phyloP scores from a whole-genome alignment of 176 grass and related monocot species.

The Raddia distichophylla region DNA sequence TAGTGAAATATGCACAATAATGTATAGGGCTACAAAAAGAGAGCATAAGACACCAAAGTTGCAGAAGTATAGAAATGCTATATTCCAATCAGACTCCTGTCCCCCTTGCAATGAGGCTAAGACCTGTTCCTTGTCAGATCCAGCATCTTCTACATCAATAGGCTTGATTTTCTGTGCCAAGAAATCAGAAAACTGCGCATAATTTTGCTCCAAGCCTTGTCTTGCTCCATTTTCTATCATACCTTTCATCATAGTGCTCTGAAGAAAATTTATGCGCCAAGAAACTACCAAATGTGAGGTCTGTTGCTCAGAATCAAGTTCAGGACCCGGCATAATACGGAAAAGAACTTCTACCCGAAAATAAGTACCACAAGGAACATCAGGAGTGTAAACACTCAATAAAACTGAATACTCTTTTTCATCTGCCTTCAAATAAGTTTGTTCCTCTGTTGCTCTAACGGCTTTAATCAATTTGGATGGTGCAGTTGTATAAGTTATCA shows the following conservation, averaged over 20 bases:
- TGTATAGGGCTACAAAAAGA: conserved; percentile 64
- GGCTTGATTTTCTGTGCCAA: conserved; percentile 71
- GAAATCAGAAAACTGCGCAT: conserved; percentile 68
- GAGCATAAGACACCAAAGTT: conserved; percentile 80
- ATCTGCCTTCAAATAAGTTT: conserved; percentile 86
- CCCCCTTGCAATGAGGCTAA: conserved; percentile 60
- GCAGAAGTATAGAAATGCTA: conserved; percentile 74
- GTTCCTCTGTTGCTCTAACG: conserved; percentile 86
- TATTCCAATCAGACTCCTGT: conserved; percentile 63
- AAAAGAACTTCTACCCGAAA: conserved; percentile 92
- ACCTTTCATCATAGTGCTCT: conserved; percentile 91
- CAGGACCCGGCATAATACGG: conserved; percentile 71
- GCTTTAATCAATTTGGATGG: conserved; percentile 85
- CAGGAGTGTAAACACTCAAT: conserved; percentile 83
- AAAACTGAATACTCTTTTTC: conserved; percentile 75
- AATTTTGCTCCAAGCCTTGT: conserved; percentile 82
- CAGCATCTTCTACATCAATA: conserved; percentile 57
- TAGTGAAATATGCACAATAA: conserved; percentile 65
- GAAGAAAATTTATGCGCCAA: conserved; percentile 97
- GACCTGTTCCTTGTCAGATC: conserved; percentile 63
- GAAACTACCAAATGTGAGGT: conserved; percentile 80
- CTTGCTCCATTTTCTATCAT: conserved; percentile 97
- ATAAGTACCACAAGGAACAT: conserved; percentile 85
- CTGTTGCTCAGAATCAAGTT: conserved; percentile 63
- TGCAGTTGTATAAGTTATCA: conserved; percentile 74